Base-by-base conservation (phyloP, 169 alveolate genomes). In the Miamiensis avidus region DNA sequence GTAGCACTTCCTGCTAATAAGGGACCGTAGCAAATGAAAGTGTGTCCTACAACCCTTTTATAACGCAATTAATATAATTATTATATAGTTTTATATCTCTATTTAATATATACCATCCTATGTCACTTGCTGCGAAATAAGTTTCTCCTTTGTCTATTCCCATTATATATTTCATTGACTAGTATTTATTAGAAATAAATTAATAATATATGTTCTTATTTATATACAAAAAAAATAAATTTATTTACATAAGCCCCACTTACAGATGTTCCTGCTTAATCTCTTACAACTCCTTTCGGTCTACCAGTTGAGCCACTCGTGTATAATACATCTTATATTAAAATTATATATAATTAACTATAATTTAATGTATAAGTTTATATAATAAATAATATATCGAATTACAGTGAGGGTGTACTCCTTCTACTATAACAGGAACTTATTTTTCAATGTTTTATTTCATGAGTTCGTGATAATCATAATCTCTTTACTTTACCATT, bases 1-100 rank as follows among this genome's bases (percentile, higher is more conserved):
- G 96, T 87, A 0, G 97, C 91, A 0, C 93, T 94, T 31, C 98
- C 97, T 89, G 94, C 87, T 29, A 96, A 82, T 29, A 94, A 85
- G 64, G 98, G 98, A 1, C 97, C 98, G 85, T 96, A 96, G 31
- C 92, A 94, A 74, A 95, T 96, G 84, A 94, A 96, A 33, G 93
- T 79, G 89, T 96, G 98, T 1, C 98, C 98, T 0, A 95, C 97
- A 30, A 96, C 97, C n/a, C n/a, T n/a, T n/a, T n/a, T n/a, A n/a
- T n/a, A n/a, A n/a, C n/a, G n/a, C n/a, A n/a, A n/a, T n/a, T n/a
- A n/a, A n/a, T n/a, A n/a, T n/a, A n/a, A n/a, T n/a, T n/a, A n/a
- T n/a, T n/a, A n/a, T n/a, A n/a, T n/a, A n/a, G n/a, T n/a, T n/a
- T n/a, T n/a, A n/a, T n/a, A n/a, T n/a, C n/a, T n/a, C n/a, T n/a